Evolutionary conservation across 2,329 filamentous ascomycete genomes (phyloP), one percentile per base, ranked within the genome.

Genomic region (Colletotrichum sp.): DNA sequence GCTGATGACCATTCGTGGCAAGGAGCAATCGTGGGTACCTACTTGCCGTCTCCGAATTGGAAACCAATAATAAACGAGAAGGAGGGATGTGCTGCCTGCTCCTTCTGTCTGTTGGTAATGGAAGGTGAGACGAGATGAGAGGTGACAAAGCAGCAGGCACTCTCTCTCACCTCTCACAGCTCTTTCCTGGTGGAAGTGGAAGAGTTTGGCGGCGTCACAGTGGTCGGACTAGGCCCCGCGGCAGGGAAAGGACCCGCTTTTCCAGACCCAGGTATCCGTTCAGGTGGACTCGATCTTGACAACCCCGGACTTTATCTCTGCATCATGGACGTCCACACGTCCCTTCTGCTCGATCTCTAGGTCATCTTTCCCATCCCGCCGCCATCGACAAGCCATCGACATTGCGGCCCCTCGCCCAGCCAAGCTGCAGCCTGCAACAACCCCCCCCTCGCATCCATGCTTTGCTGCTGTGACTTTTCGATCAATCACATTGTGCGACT

Each of bases 251-350:
- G 15, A 13, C 24, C 72, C 72, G 30, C 63, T 65, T 28, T 65
- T 73, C 60, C 34, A 36, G 59, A 16, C 32, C 70, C 64, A 72
- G 57, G 44, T 59, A 73, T 59, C 73, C 73, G 64, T 73, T 48
- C 57, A 34, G 71, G 59, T 74, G 59, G 70, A 60, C 64, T 74
- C 74, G 74, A 75, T 75, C 74, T 73, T 36, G 22, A 68, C 59
- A 57, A 69, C 64, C 73, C 74, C 70, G 70, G 62, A 69, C 74
- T 59, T 48, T 22, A 36, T 73, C 44, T 75, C 65, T 74, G 64
- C 59, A 75, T 75, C 74, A 69, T 48, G 44, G 70, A 72, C n/a
- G 36, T 32, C 16, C 24, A 48, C 44, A 48, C n/a, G 44, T 48
- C 44, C 44, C 44, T 48, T 28, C 26, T 36, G n/a, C 44, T 75